Evolutionary conservation across 176 grass and related monocot species (phyloP), one percentile per base, ranked within the genome.

Genomic region (Aegilops speltoides): DNA sequence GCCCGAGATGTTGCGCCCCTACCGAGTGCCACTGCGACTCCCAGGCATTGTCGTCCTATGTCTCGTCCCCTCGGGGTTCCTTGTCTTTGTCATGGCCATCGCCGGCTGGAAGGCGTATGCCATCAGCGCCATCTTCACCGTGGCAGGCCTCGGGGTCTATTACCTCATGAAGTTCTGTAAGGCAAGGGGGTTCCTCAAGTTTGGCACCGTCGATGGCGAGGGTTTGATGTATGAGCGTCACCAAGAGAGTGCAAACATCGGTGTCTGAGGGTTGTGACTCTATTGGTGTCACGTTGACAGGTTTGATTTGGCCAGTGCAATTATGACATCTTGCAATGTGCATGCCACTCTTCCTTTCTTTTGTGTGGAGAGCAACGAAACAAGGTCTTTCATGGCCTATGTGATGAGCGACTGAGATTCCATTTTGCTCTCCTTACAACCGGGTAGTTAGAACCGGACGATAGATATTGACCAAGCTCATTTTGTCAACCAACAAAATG

Each of bases 11-110:
- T 1, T 79, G 0, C 85, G 95, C 0, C 95, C 95, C 6, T 97
- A 93, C 77, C 79, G 82, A 24, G 89, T 97, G 16, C 95, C 95
- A 0, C 10, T 85, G 14, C 68, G 71, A 2, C 57, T 95, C 7
- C 77, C 87, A 0, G 83, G 45, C 5, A 31, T 86, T 28, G 70
- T 91, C 20, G 26, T 75, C 23, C 74, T 97, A 4, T 97, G 93
- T 76, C 64, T 93, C 29, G 79, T 95, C 14, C 93, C 95, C 5
- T 93, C 95, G 1, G 93, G 38, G 0, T 97, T 97, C 89, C 86
- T 97, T 65, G 23, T 97, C 63, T 91, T 97, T 63, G 89, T 97
- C 82, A 95, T 97, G 93, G 93, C 84, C 68, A 93, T 97, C 57
- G 89, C 93, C 8, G 85, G 84, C 0, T 97, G 95, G 95, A 93